These are phyloP conservation scores for Ustilago hordei DNA, from an alignment of 1,284 basidiomycete species.

Conservation along the genomic window DNA sequence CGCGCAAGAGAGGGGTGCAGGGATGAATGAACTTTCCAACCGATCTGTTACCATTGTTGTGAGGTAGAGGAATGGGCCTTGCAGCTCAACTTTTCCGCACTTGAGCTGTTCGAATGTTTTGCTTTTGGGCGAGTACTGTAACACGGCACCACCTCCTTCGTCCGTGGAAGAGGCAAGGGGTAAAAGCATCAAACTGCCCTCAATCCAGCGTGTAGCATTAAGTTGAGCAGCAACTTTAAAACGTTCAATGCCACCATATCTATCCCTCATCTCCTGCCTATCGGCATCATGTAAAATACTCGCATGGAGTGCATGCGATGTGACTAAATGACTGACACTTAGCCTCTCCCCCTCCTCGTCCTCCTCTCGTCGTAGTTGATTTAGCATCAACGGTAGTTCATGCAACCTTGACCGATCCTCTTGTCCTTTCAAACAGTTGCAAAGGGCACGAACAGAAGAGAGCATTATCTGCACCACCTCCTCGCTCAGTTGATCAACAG, in stretches of 20 bases:
- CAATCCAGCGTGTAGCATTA: constrained; percentile 82
- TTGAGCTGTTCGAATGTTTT: constrained; percentile 72
- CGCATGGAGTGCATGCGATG: constrained; percentile 81
- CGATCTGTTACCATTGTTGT: constrained; percentile 84
- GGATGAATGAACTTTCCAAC: constrained; percentile 83
- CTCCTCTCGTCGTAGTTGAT: not conserved
- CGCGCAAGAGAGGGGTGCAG: constrained; percentile 75
- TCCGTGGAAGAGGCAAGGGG: constrained; percentile 57
- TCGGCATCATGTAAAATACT: constrained; percentile 76
- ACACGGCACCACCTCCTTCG: constrained; percentile 64
- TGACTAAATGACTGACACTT: constrained; percentile 71
- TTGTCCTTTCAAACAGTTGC: not conserved
- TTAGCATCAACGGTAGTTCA: constrained; percentile 24
- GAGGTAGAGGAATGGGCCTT: constrained; percentile 86
- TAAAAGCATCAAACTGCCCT: constrained; percentile 74
- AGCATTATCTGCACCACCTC: constrained; percentile 18
- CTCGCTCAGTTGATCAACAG: not conserved
- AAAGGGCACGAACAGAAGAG: constrained; percentile 7
- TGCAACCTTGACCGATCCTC: not conserved
- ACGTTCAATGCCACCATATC: constrained; percentile 81
- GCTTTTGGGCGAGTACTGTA: constrained; percentile 75
- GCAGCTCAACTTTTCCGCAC: constrained; percentile 35
- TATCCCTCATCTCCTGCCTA: constrained; percentile 75
- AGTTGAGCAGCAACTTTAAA: constrained; percentile 85
- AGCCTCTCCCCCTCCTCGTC: constrained; percentile 23